phyloP scores from a whole-genome alignment of 768 basidiomycete genomes.

The Lepiota brunneoincarnata region DNA sequence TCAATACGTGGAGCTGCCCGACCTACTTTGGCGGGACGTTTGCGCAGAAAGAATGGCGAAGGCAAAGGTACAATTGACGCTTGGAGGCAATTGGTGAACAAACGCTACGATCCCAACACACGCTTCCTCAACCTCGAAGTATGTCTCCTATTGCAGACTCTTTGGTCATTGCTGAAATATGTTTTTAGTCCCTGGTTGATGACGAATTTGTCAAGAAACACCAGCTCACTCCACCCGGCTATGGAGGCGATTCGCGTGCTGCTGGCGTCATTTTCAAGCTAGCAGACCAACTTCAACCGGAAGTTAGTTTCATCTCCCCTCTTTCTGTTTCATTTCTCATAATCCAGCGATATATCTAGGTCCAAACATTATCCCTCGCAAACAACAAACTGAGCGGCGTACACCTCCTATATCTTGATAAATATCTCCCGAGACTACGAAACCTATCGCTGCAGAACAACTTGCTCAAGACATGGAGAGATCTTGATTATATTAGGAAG shows the following conservation, averaged over 20 bases:
- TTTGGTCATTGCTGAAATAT: slow-evolving; percentile 19
- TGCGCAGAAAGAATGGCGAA: slow-evolving; percentile 47
- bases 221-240: slow-evolving; percentile 69
- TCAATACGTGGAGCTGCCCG: slow-evolving; percentile 66
- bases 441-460: slow-evolving; percentile 84
- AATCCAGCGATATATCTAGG: slow-evolving; percentile 31
- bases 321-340: slow-evolving; percentile 11
- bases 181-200: slow-evolving; percentile 67
- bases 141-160: slow-evolving; percentile 26
- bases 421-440: slow-evolving; percentile 75
- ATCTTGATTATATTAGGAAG: slow-evolving; percentile 61
- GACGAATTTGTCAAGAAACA: slow-evolving; percentile 76
- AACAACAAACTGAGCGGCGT: slow-evolving; percentile 63
- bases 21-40: slow-evolving; percentile 45
- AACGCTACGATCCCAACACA: slow-evolving; percentile 65
- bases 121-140: slow-evolving; percentile 84
- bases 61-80: slow-evolving; percentile 47
- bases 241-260: slow-evolving; percentile 59
- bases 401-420: slow-evolving; percentile 57
- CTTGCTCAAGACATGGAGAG: slow-evolving; percentile 62
- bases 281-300: slow-evolving; percentile 73
- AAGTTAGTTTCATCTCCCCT: slow-evolving; percentile 36
- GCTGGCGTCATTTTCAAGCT: slow-evolving; percentile 89
- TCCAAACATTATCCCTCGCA: slow-evolving; percentile 82
- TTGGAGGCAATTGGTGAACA: slow-evolving; percentile 76